Conservation (phyloP, 345 rosid genomes). For the Sisymbrium irio region DNA sequence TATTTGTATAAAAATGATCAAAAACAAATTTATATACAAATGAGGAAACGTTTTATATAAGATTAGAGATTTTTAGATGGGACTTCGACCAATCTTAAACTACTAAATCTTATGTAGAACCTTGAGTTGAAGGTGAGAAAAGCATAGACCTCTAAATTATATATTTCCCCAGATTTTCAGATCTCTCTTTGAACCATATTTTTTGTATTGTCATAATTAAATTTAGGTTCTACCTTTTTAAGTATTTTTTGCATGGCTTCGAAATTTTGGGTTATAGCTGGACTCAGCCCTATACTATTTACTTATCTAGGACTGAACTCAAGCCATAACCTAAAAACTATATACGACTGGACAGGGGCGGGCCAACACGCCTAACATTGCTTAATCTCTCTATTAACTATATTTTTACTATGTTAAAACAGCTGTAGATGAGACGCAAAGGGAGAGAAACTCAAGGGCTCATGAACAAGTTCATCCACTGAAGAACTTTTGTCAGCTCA, state of each 20-base stretch:
- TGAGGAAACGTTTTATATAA: no score
- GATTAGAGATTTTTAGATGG: no score
- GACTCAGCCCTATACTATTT: neutral
- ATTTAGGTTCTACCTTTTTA: neutral
- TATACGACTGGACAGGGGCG: neutral
- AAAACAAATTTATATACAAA: no score
- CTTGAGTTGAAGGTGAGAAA: no score
- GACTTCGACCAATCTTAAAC: no score
- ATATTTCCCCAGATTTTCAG: no score
- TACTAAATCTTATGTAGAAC: no score
- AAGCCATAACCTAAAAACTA: neutral
- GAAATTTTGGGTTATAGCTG: neutral
- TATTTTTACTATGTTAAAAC: neutral
- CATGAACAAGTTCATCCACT: constrained; percentile 58
- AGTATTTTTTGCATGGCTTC: neutral
- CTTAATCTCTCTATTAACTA: neutral
- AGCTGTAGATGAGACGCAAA: constrained; percentile 45
- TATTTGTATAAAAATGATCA: neutral
- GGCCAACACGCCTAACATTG: neutral
- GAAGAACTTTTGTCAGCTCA: constrained; percentile 65
- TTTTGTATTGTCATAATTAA: neutral
- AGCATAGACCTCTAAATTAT: no score
- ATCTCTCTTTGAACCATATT: neutral
- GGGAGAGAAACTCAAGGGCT: constrained; percentile 54
- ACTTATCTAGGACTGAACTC: neutral